These are phyloP conservation scores for Globisporangium takayamanum DNA, from an alignment of 352 stramenopile species.

Conservation along the genomic window DNA sequence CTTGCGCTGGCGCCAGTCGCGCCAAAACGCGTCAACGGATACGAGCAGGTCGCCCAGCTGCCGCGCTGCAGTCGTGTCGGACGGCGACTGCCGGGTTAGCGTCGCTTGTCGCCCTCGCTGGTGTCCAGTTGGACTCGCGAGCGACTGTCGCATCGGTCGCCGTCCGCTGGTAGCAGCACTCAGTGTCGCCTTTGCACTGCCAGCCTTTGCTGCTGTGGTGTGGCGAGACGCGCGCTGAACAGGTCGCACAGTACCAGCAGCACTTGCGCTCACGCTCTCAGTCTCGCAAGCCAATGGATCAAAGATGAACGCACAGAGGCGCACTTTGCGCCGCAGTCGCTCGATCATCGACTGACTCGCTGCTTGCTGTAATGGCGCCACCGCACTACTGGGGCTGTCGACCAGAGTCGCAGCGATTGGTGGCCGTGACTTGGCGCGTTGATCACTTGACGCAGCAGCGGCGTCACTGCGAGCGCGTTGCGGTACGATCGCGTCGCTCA, in stretches of 20 bases:
- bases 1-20: constrained; percentile 35
- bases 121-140: background rate
- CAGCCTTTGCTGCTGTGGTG: background rate
- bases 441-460: no score
- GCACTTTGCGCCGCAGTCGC: constrained; percentile 25
- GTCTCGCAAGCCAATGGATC: constrained; percentile 8
- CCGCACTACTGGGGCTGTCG: background rate
- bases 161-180: background rate
- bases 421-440: no score
- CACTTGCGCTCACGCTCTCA: background rate
- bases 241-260: no score
- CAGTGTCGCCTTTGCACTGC: no score
- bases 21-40: constrained; percentile 31
- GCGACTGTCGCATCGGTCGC: background rate
- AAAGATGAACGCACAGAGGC: constrained; percentile 22
- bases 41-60: constrained; percentile 8
- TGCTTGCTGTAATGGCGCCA: no score
- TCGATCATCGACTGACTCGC: constrained; percentile 19
- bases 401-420: background rate
- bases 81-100: background rate
- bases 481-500: background rate
- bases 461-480: no score
- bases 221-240: background rate
- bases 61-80: constrained; percentile 1
- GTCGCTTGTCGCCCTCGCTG: background rate